phyloP scores from a whole-genome alignment of 2,329 filamentous ascomycete genomes.

The Aspergillus aculeatus region DNA sequence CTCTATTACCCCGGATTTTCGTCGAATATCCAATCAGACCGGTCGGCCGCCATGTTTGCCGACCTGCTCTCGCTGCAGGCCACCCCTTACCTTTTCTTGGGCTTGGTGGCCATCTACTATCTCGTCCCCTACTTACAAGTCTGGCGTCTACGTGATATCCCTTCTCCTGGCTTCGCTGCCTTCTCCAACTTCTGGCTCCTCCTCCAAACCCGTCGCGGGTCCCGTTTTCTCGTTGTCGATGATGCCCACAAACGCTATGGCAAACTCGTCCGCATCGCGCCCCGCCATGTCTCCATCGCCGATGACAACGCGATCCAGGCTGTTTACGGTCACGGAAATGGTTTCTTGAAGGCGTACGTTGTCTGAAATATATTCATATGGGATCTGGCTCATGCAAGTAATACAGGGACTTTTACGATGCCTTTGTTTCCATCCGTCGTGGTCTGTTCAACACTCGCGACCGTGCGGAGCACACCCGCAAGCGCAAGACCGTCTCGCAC shows the following conservation, averaged over 20 bases:
- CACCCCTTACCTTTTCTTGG: slow-evolving; percentile 45
- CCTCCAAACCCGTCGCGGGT: slow-evolving; percentile 62
- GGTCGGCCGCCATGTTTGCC: slow-evolving; percentile 24
- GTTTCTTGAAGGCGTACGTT: slow-evolving; percentile 67
- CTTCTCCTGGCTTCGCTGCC: slow-evolving; percentile 54
- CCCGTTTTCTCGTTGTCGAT: slow-evolving; percentile 65
- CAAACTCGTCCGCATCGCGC: slow-evolving; percentile 77
- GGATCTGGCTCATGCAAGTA: background rate
- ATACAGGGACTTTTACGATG: slow-evolving; percentile 78
- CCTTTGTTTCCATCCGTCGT: slow-evolving; percentile 81
- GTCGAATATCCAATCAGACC: background rate
- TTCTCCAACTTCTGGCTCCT: slow-evolving; percentile 83
- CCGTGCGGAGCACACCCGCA: slow-evolving; percentile 77
- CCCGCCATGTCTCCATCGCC: slow-evolving; percentile 78
- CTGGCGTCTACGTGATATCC: slow-evolving; percentile 53
- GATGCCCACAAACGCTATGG: slow-evolving; percentile 72
- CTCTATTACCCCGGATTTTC: background rate
- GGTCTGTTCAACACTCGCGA: slow-evolving; percentile 89
- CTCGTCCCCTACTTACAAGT: slow-evolving; percentile 58
- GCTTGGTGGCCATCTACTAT: slow-evolving; percentile 55
- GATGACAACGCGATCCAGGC: slow-evolving; percentile 73
- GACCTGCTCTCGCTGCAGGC: slow-evolving; percentile 28
- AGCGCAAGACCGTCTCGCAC: slow-evolving; percentile 84
- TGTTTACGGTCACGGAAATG: slow-evolving; percentile 79
- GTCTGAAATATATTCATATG: background rate